Percentiles rank a stretch among this genome's conserved stretches.
Evolutionary conservation across 106 monocot species (phyloP).

Genomic region (Dendrobium huoshanense): DNA sequence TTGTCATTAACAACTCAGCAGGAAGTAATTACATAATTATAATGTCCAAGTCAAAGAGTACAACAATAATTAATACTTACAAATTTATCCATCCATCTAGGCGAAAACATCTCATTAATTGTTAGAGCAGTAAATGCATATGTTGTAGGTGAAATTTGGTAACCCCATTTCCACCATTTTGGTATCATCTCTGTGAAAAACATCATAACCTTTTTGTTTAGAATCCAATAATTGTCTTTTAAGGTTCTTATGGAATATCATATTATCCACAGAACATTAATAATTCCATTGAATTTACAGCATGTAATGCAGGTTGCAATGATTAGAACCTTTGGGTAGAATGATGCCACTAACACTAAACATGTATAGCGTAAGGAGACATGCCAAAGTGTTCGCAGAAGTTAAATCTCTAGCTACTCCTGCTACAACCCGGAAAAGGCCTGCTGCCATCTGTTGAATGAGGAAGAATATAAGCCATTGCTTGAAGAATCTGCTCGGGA

Average conservation of each 20-base stretch:
- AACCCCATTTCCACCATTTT: constrained; percentile 83
- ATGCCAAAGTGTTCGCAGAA: not conserved
- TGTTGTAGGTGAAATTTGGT: constrained; percentile 54
- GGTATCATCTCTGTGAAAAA: constrained; percentile 43
- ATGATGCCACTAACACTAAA: constrained; percentile 78
- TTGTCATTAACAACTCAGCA: not conserved
- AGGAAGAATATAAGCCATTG: constrained; percentile 40
- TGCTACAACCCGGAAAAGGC: constrained; percentile 61
- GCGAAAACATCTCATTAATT: constrained; percentile 64
- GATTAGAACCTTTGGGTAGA: constrained; percentile 37
- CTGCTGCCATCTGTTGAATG: constrained; percentile 65
- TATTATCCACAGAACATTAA: not conserved
- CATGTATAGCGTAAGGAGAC: constrained; percentile 20
- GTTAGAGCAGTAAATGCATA: constrained; percentile 56
- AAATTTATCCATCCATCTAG: constrained; percentile 55
- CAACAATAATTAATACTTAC: constrained; percentile 16
- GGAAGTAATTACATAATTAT: not conserved
- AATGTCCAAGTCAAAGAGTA: not conserved
- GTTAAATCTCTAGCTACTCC: constrained; percentile 35
- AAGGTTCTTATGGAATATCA: not conserved
- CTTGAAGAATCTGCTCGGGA: constrained; percentile 55
- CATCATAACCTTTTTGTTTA: not conserved
- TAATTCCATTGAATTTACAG: not conserved
- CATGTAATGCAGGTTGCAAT: not conserved
- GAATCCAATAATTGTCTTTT: not conserved